These are phyloP conservation scores for Arbutus unedo DNA, from an alignment of 148 eudicot genomes.

Conservation along the genomic window DNA sequence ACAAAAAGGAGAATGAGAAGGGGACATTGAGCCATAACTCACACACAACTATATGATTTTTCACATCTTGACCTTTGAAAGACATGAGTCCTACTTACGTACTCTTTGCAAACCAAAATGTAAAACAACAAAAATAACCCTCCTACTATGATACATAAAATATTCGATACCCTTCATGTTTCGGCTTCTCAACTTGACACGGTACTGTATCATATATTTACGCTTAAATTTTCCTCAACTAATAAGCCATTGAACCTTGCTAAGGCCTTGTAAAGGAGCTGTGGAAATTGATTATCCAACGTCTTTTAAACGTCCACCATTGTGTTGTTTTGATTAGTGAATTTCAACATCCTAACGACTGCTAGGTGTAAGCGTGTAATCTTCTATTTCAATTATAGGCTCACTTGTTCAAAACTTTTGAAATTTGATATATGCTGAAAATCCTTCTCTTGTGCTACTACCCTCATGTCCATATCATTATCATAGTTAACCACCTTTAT, in stretches of 20 bases:
- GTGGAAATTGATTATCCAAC: not conserved
- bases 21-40: not conserved
- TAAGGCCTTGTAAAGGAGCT: not conserved
- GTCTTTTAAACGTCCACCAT: not conserved
- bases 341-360: not conserved
- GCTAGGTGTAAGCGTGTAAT: not conserved
- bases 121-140: not conserved
- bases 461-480: too few species aligned
- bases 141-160: not conserved
- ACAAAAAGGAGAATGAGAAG: not conserved
- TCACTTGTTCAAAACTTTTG: constrained; percentile 2
- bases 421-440: not conserved
- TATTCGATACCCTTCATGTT: not conserved
- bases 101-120: not conserved
- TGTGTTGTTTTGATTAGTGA: not conserved
- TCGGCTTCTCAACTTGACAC: not conserved
- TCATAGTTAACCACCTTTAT: not conserved
- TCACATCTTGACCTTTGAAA: not conserved
- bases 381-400: not conserved
- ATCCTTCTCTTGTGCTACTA: not conserved
- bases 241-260: not conserved
- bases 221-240: not conserved
- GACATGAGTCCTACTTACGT: not conserved
- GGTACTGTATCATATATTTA: not conserved
- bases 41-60: not conserved